These are phyloP conservation scores for Insectozyma bohioensis DNA, from an alignment of 1,139 yeast species.

Conservation along the genomic window DNA sequence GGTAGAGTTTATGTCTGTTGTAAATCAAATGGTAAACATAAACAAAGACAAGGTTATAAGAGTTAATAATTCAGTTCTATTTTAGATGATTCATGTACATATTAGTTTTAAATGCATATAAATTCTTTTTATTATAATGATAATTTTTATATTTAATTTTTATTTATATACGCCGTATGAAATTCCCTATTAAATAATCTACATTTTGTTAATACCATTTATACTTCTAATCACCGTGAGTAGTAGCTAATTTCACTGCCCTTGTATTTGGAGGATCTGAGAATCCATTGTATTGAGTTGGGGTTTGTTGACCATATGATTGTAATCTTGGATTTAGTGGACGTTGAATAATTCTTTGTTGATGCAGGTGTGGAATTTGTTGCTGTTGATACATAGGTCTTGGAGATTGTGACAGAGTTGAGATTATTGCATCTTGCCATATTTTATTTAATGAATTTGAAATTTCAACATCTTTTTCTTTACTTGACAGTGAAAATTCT, in stretches of 20 bases:
- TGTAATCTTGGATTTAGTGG: conserved; percentile 28
- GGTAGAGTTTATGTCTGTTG: conserved; percentile 93
- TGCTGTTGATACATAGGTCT: conserved; percentile 3
- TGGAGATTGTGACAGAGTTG: conserved; percentile 15
- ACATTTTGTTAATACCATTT: no score
- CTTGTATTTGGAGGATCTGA: conserved; percentile 44
- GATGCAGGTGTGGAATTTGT: conserved; percentile 11
- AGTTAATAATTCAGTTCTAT: no score
- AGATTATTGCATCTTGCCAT: conserved; percentile 45
- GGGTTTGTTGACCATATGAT: conserved; percentile 23
- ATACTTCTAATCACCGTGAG: no score
- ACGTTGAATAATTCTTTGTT: conserved; percentile 20
- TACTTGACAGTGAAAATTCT: conserved; percentile 34
- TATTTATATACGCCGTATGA: no score
- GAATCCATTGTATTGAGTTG: conserved; percentile 22
- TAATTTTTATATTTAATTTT: neutral
- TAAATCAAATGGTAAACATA: conserved; percentile 89
- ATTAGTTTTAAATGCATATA: conserved; percentile 2
- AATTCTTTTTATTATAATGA: conserved; percentile 1
- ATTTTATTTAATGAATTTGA: conserved; percentile 26
- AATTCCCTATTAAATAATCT: no score
- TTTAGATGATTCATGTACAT: conserved; percentile 28
- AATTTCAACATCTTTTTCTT: conserved; percentile 34
- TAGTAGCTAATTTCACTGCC: conserved; percentile 34
- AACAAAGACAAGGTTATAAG: conserved; percentile 97